Evolutionary conservation across 2,329 filamentous ascomycete species (phyloP), one percentile per base, ranked within the genome.

Genomic region (Fusarium marasasianum): DNA sequence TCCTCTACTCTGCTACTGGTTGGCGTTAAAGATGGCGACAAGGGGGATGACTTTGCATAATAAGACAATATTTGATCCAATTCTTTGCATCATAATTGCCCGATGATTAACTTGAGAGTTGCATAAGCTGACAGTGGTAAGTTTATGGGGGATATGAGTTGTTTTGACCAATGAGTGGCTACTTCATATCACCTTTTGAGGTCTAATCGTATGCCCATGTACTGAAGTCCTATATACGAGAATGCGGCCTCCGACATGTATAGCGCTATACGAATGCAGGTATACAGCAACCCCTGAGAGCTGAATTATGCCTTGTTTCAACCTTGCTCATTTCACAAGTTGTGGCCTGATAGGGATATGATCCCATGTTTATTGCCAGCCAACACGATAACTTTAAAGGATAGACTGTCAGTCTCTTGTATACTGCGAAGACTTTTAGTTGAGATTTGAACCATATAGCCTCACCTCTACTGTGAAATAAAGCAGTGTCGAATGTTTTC

Each of bases 21-120:
- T 55, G 71, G 67, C 55, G 63, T 74, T 74, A n/a, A 57, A 71
- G 45, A 65, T 20, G 55, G 55, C 37, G 44, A 45, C 54, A 35
- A 54, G 67, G 50, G 17, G 47, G 47, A 53, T 53, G 33, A 65
- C 62, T 65, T 56, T 56, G 57, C 72, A 74, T 65, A 63, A 69
- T 43, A 33, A 61, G 41, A 63, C 45, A 61, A 50, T 31, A 26
- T 63, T 57, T 29, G 38, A 54, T 47, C 35, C 50, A 40, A 68
- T 57, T 56, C 24, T 37, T 37, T 20, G 33, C 29, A 37, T 63
- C 26, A 31, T 18, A 33, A 31, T 31, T 57, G 3, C 8, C 20
- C 33, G 20, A 37, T 37, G 43, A 20, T 51, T 9, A 41, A 6
- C 29, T n/a, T n/a, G 14, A 13, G 10, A 17, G 35, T 41, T 29